Evolutionary conservation across 345 rosid species (phyloP).

Genomic region (Anacardium occidentale): DNA sequence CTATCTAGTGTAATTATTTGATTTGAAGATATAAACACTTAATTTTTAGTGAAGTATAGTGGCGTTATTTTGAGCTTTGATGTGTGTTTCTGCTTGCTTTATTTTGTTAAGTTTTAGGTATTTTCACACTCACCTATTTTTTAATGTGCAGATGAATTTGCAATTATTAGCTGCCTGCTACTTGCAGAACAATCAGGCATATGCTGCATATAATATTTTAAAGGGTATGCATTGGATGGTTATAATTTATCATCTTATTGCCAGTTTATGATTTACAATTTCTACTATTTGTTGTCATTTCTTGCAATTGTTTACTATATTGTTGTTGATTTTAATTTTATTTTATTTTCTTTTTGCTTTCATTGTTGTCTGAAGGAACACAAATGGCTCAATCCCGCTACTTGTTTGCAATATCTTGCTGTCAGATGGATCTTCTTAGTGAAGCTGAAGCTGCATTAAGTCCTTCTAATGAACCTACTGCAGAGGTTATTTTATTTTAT

Average conservation of each 20-base stretch:
- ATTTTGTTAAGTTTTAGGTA: background rate
- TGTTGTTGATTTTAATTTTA: conserved; percentile 23
- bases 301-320: background rate
- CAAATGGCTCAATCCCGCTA: conserved; percentile 94
- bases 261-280: background rate
- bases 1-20: background rate
- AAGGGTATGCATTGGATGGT: conserved; percentile 52
- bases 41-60: background rate
- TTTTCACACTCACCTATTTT: background rate
- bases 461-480: conserved; percentile 74
- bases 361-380: conserved; percentile 58
- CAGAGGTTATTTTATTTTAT: conserved; percentile 56
- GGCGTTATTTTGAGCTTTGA: background rate
- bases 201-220: conserved; percentile 79
- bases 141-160: conserved; percentile 59
- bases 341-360: conserved; percentile 20
- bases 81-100: background rate
- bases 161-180: conserved; percentile 84
- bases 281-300: background rate
- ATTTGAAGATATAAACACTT: background rate
- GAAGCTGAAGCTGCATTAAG: conserved; percentile 92
- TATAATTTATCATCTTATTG: conserved; percentile 8
- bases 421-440: conserved; percentile 89
- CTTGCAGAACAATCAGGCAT: conserved; percentile 90
- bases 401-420: conserved; percentile 95